These are phyloP conservation scores for Rhodosporidiobolus sp. DNA, from an alignment of 768 basidiomycete species.

Conservation along the genomic window DNA sequence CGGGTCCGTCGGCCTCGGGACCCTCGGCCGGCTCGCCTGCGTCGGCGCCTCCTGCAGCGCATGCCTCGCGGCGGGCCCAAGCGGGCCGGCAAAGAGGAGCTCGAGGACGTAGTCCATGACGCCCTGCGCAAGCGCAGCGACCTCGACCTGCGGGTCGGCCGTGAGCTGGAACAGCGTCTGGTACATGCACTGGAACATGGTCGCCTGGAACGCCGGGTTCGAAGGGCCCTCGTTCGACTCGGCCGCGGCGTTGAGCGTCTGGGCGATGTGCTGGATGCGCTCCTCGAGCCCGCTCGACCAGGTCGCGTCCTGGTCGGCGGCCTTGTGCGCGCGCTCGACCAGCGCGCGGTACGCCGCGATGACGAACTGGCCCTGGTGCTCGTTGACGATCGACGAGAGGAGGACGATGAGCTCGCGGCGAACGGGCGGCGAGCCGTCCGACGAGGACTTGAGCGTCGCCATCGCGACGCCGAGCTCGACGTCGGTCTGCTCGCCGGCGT, in stretches of 20 bases:
- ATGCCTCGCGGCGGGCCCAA: constrained; percentile 32
- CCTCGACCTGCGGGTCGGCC: constrained; percentile 87
- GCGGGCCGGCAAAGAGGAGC: constrained; percentile 56
- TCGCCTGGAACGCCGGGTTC: constrained; percentile 40
- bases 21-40: constrained; percentile 32
- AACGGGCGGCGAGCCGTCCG: constrained; percentile 94
- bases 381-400: constrained; percentile 87
- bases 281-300: constrained; percentile 37
- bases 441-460: constrained; percentile 81
- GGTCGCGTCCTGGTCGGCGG: constrained; percentile 11
- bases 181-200: constrained; percentile 85
- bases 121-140: constrained; percentile 83
- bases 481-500: constrained; percentile 48
- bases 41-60: constrained; percentile 22
- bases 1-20: constrained; percentile 17
- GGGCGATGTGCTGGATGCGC: constrained; percentile 41
- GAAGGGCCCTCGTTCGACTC: constrained; percentile 36
- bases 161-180: constrained; percentile 76
- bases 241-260: constrained; percentile 35
- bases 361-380: constrained; percentile 94
- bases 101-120: constrained; percentile 90
- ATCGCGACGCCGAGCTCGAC: constrained; percentile 89
- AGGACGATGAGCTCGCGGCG: constrained; percentile 88
- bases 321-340: constrained; percentile 65
- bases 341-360: constrained; percentile 95